phyloP scores from a whole-genome alignment of 2,329 filamentous ascomycete genomes.

The Ascocoryne sarcoides region DNA sequence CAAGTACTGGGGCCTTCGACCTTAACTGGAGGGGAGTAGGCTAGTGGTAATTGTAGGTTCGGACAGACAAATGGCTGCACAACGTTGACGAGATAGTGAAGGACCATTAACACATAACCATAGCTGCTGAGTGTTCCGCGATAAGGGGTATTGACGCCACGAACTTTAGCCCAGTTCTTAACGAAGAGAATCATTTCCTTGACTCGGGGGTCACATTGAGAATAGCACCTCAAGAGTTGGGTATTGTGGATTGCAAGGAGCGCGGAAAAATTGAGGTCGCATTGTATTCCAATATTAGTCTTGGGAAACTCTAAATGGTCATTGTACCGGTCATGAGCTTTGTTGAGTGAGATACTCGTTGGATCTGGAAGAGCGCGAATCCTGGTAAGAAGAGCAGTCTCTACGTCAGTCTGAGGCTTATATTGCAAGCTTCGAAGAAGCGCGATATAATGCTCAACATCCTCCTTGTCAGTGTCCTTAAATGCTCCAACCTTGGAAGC shows the following conservation, averaged over 20 bases:
- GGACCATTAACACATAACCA: slow-evolving; percentile 84
- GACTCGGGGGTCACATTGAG: slow-evolving; percentile 68
- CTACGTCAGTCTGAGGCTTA: slow-evolving; percentile 7
- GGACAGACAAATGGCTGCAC: slow-evolving; percentile 73
- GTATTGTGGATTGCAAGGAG: slow-evolving; percentile 80
- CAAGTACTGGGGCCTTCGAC: slow-evolving; percentile 35
- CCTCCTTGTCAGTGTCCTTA: slow-evolving; percentile 27
- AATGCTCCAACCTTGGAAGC: slow-evolving; percentile 43
- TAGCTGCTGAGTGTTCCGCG: slow-evolving; percentile 82
- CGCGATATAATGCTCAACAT: slow-evolving; percentile 41
- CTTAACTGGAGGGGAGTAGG: slow-evolving; percentile 32
- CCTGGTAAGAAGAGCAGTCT: slow-evolving; percentile 14
- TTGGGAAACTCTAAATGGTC: slow-evolving; percentile 71
- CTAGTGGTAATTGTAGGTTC: slow-evolving; percentile 59
- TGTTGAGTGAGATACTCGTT: slow-evolving; percentile 38
- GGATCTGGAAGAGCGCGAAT: slow-evolving; percentile 27
- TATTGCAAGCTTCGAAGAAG: slow-evolving; percentile 34
- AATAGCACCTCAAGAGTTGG: slow-evolving; percentile 72
- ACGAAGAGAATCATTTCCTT: slow-evolving; percentile 73
- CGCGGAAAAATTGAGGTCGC: slow-evolving; percentile 87
- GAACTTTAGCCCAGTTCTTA: slow-evolving; percentile 81
- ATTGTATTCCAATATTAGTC: slow-evolving; percentile 69
- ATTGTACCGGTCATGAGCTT: slow-evolving; percentile 44
- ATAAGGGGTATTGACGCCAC: slow-evolving; percentile 81
- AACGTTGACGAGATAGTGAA: slow-evolving; percentile 83